Base-by-base conservation (phyloP, 2,329 filamentous ascomycete species). In the Penicillium polonicum region DNA sequence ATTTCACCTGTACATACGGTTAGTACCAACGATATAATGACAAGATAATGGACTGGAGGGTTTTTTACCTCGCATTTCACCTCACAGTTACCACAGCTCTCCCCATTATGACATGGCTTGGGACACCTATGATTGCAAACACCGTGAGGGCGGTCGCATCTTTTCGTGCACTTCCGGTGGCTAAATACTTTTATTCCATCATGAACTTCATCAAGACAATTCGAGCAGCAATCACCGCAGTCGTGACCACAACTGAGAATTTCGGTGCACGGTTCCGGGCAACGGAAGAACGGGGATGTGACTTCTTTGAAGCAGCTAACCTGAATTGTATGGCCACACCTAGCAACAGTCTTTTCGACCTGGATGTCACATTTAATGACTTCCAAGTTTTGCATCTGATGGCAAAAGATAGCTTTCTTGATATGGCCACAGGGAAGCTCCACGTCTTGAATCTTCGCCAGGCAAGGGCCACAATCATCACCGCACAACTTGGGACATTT, bases 31-130 rank as follows among this genome's bases (percentile, higher is more conserved):
- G 36, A 21, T 12, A 49, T 2, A 5, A 52, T 52, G 13, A 44
- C 2, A 0, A 52, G 38, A 46, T 46, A 5, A 29, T 45, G 2
- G 27, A 17, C 39, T 35, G 1, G 23, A 19, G 6, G n/a, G n/a
- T n/a, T n/a, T 29, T 23, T 55, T 55, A 60, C 57, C 2, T 62
- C 60, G 52, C 55, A 62, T 2, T 62, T 58, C 43, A 7, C 48
- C 42, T 58, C 44, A 7, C 36, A 62, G 19, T 1, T 2, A 48
- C 51, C 57, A 5, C 38, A 60, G 51, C 54, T 51, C 6, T 62
- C 29, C 21, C 43, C 45, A 46, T 55, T 0, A 8, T 62, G 52
- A 0, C 51, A 62, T 48, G 0, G 0, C 33, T 58, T 62, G n/a
- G 35, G 31, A 44, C 51, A 62, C 38, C 54, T 36, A 43, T 62